A percentile compares a stretch with the other conserved stretches of the same genome.
Evolutionary conservation across 768 basidiomycete genomes (phyloP).

Genomic region (Pleurotus sapidus): DNA sequence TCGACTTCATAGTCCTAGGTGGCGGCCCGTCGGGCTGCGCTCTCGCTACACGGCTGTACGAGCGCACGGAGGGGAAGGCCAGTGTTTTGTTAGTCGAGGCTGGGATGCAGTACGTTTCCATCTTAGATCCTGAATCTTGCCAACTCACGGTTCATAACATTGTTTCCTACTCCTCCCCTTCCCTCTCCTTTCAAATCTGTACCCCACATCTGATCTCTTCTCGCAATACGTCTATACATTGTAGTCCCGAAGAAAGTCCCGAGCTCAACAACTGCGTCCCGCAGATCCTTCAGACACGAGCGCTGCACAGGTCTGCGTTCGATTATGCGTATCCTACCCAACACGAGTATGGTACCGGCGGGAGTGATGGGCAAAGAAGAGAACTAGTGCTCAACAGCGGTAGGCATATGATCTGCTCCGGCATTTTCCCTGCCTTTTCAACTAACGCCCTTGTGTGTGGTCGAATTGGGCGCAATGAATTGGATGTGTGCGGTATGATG

Average conservation of each 20-base stretch:
- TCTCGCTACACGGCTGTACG: background rate
- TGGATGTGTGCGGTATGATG: background rate
- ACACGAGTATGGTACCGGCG: background rate
- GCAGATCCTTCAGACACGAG: conserved; percentile 3
- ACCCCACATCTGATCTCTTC: background rate
- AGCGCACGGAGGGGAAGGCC: background rate
- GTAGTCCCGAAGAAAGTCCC: background rate
- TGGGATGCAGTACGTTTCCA: background rate
- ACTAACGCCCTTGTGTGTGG: too few relatives aligned
- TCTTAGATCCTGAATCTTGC: background rate
- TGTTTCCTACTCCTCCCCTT: background rate
- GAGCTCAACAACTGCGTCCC: conserved; percentile 4
- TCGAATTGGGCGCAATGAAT: background rate
- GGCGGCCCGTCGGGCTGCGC: conserved; percentile 8
- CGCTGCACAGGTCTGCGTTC: conserved; percentile 2
- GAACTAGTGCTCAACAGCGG: background rate
- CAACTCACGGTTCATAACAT: too few relatives aligned
- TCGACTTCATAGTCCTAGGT: conserved; percentile 5
- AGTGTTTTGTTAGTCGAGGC: conserved; percentile 2
- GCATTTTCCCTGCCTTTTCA: too few relatives aligned
- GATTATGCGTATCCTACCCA: conserved; percentile 1
- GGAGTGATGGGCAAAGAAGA: background rate
- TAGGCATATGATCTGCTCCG: too few relatives aligned
- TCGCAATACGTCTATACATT: too few relatives aligned
- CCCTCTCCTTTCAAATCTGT: background rate